Percentiles rank a stretch among this genome's conserved stretches.
These are phyloP conservation scores for Sclerotinia spermophila DNA, from an alignment of 2,329 filamentous ascomycete genomes.

Conservation along the genomic window DNA sequence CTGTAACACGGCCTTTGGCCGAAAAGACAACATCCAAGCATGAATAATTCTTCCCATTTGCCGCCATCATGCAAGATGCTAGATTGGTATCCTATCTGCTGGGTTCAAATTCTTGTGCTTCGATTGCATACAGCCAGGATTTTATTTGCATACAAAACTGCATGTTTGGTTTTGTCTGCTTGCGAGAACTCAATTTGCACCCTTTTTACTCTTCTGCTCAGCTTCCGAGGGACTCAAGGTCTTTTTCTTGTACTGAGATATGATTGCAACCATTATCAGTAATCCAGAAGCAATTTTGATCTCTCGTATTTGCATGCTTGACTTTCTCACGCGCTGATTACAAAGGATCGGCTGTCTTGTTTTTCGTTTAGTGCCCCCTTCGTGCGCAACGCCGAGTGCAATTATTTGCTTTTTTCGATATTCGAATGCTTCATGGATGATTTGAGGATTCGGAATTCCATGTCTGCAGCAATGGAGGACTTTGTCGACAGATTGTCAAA, in stretches of 20 bases:
- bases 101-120: not conserved
- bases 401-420: not conserved
- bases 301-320: not conserved
- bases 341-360: no score
- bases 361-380: not conserved
- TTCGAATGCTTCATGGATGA: not conserved
- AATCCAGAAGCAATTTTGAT: fast-evolving
- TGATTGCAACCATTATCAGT: no score
- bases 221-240: not conserved
- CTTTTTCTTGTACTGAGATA: not conserved
- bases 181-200: not conserved
- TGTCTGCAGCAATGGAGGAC: not conserved
- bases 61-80: not conserved
- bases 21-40: not conserved
- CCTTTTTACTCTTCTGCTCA: not conserved
- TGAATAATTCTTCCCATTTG: no score
- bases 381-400: not conserved
- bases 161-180: not conserved
- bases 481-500: not conserved
- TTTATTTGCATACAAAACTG: not conserved
- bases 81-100: not conserved
- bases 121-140: not conserved
- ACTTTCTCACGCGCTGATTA: not conserved
- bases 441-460: no score
- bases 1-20: no score